A percentile compares a stretch with the other conserved stretches of the same genome.
Conservation (phyloP, 2,329 filamentous ascomycete species). For the Cladobotryum protrusum region DNA sequence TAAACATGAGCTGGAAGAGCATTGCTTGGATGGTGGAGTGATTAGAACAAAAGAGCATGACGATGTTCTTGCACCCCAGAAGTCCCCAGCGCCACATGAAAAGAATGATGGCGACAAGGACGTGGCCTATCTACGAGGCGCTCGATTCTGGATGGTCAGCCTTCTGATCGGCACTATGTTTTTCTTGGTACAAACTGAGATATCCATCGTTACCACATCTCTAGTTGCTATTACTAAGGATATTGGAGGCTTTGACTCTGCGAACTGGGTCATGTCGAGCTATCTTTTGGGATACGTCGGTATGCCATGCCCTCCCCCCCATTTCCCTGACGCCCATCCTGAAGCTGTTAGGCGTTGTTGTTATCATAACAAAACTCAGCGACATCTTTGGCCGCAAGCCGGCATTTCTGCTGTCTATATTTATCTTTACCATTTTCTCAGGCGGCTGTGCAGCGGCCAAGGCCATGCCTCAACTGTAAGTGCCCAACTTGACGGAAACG, state of each 20-base stretch:
- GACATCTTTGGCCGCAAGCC: constrained; percentile 30
- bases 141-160: neutral
- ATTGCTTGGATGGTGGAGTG: no score
- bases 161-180: constrained; percentile 16
- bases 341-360: constrained; percentile 26
- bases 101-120: neutral
- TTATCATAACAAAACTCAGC: constrained; percentile 38
- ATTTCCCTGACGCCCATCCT: neutral
- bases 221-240: constrained; percentile 38
- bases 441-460: constrained; percentile 35
- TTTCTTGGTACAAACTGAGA: constrained; percentile 38
- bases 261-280: constrained; percentile 41
- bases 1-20: no score
- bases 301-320: constrained; percentile 9
- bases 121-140: neutral
- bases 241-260: constrained; percentile 29
- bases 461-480: constrained; percentile 34
- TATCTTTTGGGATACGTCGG: constrained; percentile 46
- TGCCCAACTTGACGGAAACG: neutral
- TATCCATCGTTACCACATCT: constrained; percentile 46
- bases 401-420: constrained; percentile 17
- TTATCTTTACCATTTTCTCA: constrained; percentile 38
- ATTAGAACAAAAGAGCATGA: neutral
- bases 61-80: neutral
- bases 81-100: neutral